Evolutionary conservation across 2,329 filamentous ascomycete genomes (phyloP).

Genomic region (Ophiostoma himal-ulmi): DNA sequence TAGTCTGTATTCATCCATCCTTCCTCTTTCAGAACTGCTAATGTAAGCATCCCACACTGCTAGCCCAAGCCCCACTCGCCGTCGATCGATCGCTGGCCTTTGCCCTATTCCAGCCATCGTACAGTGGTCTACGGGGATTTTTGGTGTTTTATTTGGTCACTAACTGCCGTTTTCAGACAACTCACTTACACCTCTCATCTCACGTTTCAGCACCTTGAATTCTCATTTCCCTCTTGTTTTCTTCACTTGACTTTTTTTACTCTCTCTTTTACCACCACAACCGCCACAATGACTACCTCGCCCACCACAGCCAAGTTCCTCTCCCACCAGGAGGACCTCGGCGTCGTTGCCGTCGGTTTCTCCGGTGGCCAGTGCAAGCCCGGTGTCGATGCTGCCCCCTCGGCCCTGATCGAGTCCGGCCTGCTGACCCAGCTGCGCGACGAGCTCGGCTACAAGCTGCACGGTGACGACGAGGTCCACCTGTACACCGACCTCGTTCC

Average conservation of each 20-base stretch:
- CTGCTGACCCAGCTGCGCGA: constrained; percentile 75
- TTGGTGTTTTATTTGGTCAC: background rate
- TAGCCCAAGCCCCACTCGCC: constrained; percentile 12
- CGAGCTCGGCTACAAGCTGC: constrained; percentile 82
- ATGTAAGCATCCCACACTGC: constrained; percentile 7
- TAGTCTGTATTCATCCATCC: background rate
- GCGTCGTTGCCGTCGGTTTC: constrained; percentile 91
- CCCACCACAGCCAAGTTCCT: constrained; percentile 68
- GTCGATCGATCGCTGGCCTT: constrained; percentile 10
- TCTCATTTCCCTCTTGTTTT: background rate
- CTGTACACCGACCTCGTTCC: constrained; percentile 72
- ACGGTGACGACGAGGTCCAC: constrained; percentile 78
- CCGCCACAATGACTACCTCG: constrained; percentile 45
- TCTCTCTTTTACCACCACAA: background rate
- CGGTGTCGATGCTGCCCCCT: constrained; percentile 85
- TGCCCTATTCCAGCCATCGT: constrained; percentile 7
- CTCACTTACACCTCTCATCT: background rate
- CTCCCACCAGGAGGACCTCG: constrained; percentile 69
- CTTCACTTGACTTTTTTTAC: background rate
- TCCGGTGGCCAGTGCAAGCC: constrained; percentile 92
- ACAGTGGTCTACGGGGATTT: background rate
- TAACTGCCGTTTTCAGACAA: constrained; percentile 3
- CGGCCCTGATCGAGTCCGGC: constrained; percentile 81
- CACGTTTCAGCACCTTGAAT: background rate
- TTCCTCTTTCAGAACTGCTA: constrained; percentile 2